Percentiles rank a stretch among this genome's conserved stretches.
phyloP scores from a whole-genome alignment of 306 rosid species.

The Hylodesmum podocarpum region DNA sequence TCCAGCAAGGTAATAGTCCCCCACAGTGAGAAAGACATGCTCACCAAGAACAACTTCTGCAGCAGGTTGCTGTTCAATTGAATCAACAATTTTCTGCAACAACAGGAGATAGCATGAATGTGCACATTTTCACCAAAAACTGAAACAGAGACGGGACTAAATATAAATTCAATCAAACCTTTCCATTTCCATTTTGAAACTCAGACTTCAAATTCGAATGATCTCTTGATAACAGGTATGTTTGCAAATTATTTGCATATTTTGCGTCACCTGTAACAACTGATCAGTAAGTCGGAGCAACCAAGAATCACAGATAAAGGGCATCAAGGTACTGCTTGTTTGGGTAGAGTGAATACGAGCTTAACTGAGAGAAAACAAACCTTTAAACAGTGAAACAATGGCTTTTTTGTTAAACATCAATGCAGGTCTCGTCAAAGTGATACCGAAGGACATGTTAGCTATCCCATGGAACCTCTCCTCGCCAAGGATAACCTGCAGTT shows the following conservation, averaged over 20 bases:
- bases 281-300: constrained; percentile 4
- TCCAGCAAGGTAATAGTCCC: constrained; percentile 46
- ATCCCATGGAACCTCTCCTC: constrained; percentile 87
- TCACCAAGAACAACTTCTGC: constrained; percentile 54
- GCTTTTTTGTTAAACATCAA: constrained; percentile 49
- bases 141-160: background rate
- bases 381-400: constrained; percentile 50
- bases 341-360: background rate
- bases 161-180: constrained; percentile 60
- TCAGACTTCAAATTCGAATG: constrained; percentile 65
- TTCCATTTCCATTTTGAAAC: constrained; percentile 72
- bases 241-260: constrained; percentile 47
- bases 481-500: constrained; percentile 65
- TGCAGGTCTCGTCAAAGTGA: constrained; percentile 72
- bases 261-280: constrained; percentile 59
- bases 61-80: constrained; percentile 58
- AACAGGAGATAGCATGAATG: background rate
- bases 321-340: background rate
- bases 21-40: constrained; percentile 66
- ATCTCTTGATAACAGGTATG: constrained; percentile 73
- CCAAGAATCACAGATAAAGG: background rate
- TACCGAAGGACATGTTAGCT: constrained; percentile 69
- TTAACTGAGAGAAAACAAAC: constrained; percentile 33
- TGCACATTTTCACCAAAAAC: background rate
- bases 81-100: constrained; percentile 59